These are phyloP conservation scores for Mycosphaerella arachidis DNA, from an alignment of 2,329 filamentous ascomycete genomes.

Conservation along the genomic window DNA sequence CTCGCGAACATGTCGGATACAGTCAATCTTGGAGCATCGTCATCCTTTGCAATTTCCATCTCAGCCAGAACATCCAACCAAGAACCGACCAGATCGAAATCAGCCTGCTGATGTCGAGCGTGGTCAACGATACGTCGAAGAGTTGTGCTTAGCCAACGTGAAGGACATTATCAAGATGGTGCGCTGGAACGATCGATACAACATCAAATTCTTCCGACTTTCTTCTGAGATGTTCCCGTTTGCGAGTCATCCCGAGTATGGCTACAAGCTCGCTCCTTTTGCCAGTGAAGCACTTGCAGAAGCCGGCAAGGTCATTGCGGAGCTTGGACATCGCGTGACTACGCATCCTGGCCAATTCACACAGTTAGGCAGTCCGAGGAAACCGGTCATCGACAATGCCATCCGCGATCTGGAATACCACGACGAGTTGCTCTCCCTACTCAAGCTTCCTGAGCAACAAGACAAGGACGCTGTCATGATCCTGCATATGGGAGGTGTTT, in stretches of 20 bases:
- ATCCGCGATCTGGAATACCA: slow-evolving; percentile 84
- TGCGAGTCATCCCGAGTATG: slow-evolving; percentile 80
- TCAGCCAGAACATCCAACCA: slow-evolving; percentile 73
- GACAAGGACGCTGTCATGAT: slow-evolving; percentile 91
- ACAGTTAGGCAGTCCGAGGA: slow-evolving; percentile 77
- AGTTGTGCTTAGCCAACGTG: slow-evolving; percentile 74
- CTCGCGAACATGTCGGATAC: slow-evolving; percentile 84
- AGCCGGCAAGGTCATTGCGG: slow-evolving; percentile 69
- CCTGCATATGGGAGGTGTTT: slow-evolving; percentile 85
- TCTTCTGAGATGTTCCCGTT: slow-evolving; percentile 98
- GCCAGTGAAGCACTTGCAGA: slow-evolving; percentile 72
- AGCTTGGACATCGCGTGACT: slow-evolving; percentile 78
- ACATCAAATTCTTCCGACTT: slow-evolving; percentile 86
- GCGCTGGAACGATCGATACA: slow-evolving; percentile 85
- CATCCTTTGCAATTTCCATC: slow-evolving; percentile 72
- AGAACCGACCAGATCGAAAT: slow-evolving; percentile 76
- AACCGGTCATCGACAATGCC: slow-evolving; percentile 70
- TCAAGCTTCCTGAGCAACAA: slow-evolving; percentile 71
- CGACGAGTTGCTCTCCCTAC: slow-evolving; percentile 72
- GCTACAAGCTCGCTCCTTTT: slow-evolving; percentile 79
- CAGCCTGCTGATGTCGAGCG: slow-evolving; percentile 62
- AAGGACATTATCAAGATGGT: slow-evolving; percentile 80
- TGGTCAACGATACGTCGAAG: slow-evolving; percentile 70
- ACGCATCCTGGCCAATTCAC: slow-evolving; percentile 93
- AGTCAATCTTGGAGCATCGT: slow-evolving; percentile 83